These are phyloP conservation scores for Artemisia tridentata DNA, from an alignment of 129 eudicot species.

Conservation along the genomic window DNA sequence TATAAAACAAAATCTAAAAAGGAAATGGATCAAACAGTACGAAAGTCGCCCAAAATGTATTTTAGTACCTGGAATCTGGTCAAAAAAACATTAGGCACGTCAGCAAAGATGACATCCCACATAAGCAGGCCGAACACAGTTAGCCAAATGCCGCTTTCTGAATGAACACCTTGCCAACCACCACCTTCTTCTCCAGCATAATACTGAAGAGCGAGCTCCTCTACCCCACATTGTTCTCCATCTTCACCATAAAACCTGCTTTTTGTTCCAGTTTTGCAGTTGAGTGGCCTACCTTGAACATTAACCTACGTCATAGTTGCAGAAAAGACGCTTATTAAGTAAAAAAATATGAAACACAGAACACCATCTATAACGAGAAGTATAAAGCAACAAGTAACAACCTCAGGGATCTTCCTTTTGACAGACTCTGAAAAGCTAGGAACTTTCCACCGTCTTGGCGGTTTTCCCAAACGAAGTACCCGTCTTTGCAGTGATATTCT, in stretches of 20 bases:
- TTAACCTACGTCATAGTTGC: constrained; percentile 41
- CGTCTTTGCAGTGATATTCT: constrained; percentile 82
- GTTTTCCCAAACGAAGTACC: constrained; percentile 79
- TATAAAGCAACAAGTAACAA: constrained; percentile 21
- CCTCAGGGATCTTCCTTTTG: constrained; percentile 85
- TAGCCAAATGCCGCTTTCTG: constrained; percentile 93
- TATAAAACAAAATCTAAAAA: background rate
- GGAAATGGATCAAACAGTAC: too few relatives aligned
- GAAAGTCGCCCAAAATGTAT: background rate
- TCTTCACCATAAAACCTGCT: constrained; percentile 92
- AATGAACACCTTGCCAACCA: constrained; percentile 87
- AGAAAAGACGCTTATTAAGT: constrained; percentile 14
- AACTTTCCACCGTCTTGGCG: constrained; percentile 92
- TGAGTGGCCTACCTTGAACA: constrained; percentile 84
- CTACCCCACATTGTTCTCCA: constrained; percentile 95
- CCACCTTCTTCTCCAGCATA: constrained; percentile 97
- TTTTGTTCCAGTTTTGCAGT: constrained; percentile 60
- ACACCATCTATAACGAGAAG: constrained; percentile 1
- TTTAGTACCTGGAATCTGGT: constrained; percentile 74
- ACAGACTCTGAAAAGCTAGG: constrained; percentile 71
- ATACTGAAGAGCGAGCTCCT: constrained; percentile 83
- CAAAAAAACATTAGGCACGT: constrained; percentile 74
- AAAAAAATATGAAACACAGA: background rate
- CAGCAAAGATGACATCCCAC: constrained; percentile 93
- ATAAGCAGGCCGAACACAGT: constrained; percentile 82